phyloP scores from a whole-genome alignment of 345 rosid genomes.

The Ceriops zippeliana region DNA sequence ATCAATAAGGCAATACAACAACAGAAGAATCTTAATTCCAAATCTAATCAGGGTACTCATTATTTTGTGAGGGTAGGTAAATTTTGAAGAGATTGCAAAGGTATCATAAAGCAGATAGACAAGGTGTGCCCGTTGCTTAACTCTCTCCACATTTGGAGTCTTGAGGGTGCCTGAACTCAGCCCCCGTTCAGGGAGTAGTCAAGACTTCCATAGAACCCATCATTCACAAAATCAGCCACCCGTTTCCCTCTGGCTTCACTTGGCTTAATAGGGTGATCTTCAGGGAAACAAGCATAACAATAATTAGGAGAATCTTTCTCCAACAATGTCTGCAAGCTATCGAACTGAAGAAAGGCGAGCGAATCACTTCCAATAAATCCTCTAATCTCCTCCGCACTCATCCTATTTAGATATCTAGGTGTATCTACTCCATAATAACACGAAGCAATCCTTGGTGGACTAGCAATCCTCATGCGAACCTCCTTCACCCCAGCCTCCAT shows the following conservation, averaged over 20 bases:
- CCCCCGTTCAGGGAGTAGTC: conserved; percentile 66
- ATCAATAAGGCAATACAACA: too few species aligned
- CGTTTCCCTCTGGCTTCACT: conserved; percentile 71
- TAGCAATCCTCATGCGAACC: conserved; percentile 95
- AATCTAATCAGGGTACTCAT: too few species aligned
- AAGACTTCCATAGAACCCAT: conserved; percentile 67
- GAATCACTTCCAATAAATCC: conserved; percentile 78
- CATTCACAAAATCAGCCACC: conserved; percentile 82
- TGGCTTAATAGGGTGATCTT: conserved; percentile 79
- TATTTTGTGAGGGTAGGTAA: neutral
- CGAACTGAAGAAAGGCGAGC: conserved; percentile 67
- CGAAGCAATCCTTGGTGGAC: conserved; percentile 80
- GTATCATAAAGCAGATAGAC: conserved; percentile 14
- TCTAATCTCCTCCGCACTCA: conserved; percentile 75
- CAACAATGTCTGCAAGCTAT: conserved; percentile 58
- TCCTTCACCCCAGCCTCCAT: conserved; percentile 91
- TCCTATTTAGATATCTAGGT: conserved; percentile 86
- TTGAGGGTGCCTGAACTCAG: conserved; percentile 58
- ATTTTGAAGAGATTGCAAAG: neutral
- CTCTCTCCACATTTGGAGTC: conserved; percentile 17
- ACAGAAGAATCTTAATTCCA: too few species aligned
- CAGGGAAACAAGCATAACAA: conserved; percentile 95
- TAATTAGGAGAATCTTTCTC: conserved; percentile 48
- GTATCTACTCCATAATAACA: conserved; percentile 98
- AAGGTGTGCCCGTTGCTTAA: conserved; percentile 9